phyloP scores from a whole-genome alignment of 805 yeast genomes.

The Saitoella complicata region DNA sequence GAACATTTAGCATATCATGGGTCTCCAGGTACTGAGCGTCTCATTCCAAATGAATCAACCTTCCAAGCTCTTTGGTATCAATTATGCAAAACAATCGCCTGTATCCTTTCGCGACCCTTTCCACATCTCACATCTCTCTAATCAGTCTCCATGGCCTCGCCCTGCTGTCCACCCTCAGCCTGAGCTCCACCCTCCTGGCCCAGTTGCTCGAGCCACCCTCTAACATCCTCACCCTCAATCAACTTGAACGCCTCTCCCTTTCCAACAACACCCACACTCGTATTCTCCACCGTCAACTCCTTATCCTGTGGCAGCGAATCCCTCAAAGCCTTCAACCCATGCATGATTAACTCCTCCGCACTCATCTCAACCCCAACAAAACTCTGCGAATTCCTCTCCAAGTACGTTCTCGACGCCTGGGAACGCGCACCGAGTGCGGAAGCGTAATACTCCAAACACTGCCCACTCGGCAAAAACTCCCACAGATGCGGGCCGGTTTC shows the following conservation, averaged over 20 bases:
- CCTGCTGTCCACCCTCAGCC: no score
- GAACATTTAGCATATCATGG: no score
- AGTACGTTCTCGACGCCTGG: conserved; percentile 91
- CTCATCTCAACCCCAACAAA: conserved; percentile 35
- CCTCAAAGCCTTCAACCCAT: conserved; percentile 78
- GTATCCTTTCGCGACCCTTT: no score
- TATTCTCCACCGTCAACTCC: conserved; percentile 67
- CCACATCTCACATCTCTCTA: no score
- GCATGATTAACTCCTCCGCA: conserved; percentile 61
- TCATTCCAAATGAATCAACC: no score
- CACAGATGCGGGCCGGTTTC: conserved; percentile 85
- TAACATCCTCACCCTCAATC: conserved; percentile 77
- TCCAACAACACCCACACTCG: conserved; percentile 89
- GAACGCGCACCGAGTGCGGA: conserved; percentile 97
- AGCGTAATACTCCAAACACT: conserved; percentile 77
- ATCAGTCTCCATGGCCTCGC: no score
- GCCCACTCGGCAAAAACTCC: conserved; percentile 94
- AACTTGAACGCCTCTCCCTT: conserved; percentile 54
- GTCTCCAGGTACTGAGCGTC: no score
- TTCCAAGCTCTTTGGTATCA: no score
- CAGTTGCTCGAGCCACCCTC: conserved; percentile 62
- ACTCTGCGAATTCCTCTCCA: conserved; percentile 68
- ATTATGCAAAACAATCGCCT: no score
- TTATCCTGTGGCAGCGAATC: conserved; percentile 91
- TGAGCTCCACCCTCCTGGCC: conserved; percentile 20